These are phyloP conservation scores for Thielaviopsis euricoi DNA, from an alignment of 2,329 filamentous ascomycete species.

Conservation along the genomic window DNA sequence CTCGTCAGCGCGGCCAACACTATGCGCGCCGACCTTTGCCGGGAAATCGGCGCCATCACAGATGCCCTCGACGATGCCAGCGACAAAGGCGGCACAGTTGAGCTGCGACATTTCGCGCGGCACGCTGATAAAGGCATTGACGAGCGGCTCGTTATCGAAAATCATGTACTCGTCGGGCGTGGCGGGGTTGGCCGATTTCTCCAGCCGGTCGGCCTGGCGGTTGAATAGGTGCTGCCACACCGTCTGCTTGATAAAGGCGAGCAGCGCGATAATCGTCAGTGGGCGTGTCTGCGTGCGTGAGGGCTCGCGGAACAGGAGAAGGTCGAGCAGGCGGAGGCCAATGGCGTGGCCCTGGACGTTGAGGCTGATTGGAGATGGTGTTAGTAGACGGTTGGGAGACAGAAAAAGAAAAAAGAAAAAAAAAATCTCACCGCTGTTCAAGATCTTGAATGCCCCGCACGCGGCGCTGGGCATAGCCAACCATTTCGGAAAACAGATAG, in stretches of 20 bases:
- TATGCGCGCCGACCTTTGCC: constrained; percentile 80
- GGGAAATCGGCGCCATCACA: constrained; percentile 87
- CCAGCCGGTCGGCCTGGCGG: constrained; percentile 78
- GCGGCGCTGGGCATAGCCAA: constrained; percentile 77
- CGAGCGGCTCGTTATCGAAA: constrained; percentile 90
- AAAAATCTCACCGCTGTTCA: constrained; percentile 55
- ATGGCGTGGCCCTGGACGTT: constrained; percentile 88
- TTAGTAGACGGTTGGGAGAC: not conserved
- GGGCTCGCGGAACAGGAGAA: constrained; percentile 73
- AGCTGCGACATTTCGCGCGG: constrained; percentile 92
- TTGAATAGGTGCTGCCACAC: constrained; percentile 88
- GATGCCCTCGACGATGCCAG: constrained; percentile 86
- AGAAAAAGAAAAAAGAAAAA: not conserved
- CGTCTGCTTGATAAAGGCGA: constrained; percentile 88
- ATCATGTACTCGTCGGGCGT: constrained; percentile 98
- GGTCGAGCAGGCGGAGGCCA: constrained; percentile 84
- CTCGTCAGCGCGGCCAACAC: constrained; percentile 37
- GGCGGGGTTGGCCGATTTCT: constrained; percentile 66
- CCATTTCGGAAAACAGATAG: constrained; percentile 93
- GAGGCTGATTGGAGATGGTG: too few species aligned
- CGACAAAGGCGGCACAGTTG: constrained; percentile 91
- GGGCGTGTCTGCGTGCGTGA: constrained; percentile 58
- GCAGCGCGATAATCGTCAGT: constrained; percentile 72
- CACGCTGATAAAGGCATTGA: constrained; percentile 85
- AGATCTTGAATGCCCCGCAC: constrained; percentile 89